Base-by-base conservation (phyloP, 257 asterid species). In the Gynochthodes officinalis region DNA sequence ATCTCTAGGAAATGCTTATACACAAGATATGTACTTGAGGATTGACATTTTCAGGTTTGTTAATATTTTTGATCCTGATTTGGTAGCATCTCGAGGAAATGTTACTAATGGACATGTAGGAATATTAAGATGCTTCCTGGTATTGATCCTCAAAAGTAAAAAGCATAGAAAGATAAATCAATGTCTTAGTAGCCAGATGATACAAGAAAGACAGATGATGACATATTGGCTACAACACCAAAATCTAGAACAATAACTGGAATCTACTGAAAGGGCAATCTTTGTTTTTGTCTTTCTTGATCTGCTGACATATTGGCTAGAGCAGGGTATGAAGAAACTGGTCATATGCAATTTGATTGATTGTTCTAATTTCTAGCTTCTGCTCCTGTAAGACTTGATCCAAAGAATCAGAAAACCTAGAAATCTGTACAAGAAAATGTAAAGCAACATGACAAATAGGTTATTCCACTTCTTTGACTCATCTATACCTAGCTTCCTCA, bases 401-500 rank as follows among this genome's bases (percentile, higher is more conserved):
- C 87, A 81, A 12, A 91, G 86, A 74, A 88, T 79, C 39, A 89
- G 16, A 74, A 82, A 85, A n/a, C 87, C 86, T 6, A 83, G 15
- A 69, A 82, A 68, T 73, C 96, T 86, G 73, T 90, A 92, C 27
- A 85, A 90, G 18, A 88, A 27, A 28, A 88, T 54, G 71, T 88
- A 90, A 74, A 74, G 70, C 19, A 87, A 27, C 96, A 92, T 88
- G 72, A 86, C 50, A 35, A 73, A 62, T 28, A 92, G 42, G 78
- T 92, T 88, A 25, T 30, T 75, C 95, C 96, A 89, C 80, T 85
- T 90, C 71, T 82, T 86, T 7, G 90, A 72, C 73, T 90, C 93
- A 74, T 80, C 78, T 74, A 92, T 42, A 2, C 88, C 89, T 71
- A 79, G 88, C 73, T 77, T 82, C 67, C 25, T 53, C 83, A 90